Base-by-base conservation (phyloP, 2,329 filamentous ascomycete species). In the Xylaria sp. region DNA sequence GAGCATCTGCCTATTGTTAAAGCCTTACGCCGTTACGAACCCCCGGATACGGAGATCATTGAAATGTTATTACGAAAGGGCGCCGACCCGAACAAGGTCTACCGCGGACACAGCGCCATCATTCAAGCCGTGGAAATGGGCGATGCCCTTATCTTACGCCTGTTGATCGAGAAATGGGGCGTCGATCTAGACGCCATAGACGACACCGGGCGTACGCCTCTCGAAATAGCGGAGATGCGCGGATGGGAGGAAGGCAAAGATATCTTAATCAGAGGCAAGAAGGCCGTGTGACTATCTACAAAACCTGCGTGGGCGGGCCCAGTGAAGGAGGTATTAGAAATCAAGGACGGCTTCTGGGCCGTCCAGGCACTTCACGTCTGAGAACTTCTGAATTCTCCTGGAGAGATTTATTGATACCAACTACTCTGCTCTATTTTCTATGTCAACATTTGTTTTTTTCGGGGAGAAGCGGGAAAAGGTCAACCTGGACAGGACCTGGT, bases 1-100 rank as follows among this genome's bases (percentile, higher is more conserved):
- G 90, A 92, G 80, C 90, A 92, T 76, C 79, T 92, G 11, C 90
- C 90, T 7, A 84, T 92, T 60, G 89, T 92, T 76, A 92, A 92
- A 77, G 87, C 90, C 1, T 82, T 92, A 50, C 85, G 89, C 3
- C 81, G 87, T 25, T 85, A 85, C 72, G 81, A 84, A 61, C 82
- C 82, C 9, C 81, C 83, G 38, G 85, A 90, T 70, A 84, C 85
- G 0, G 84, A 87, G 45, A 86, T 90, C 61, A 82, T 92, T 36
- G 84, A 89, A 75, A 81, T 89, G 78, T 81, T 92, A 5, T 82
- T 92, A 7, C 84, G 83, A 11, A 83, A 85, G 66, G 89, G 90
- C 10, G 90, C 88, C 1, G 88, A 92, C 72, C 87, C 89, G 54
- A 92, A 92, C 79, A 86, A 87, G 76, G 80, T 90, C 67, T 90